Evolutionary conservation across 768 basidiomycete species (phyloP).

Genomic region (Holtermannia corniformis): DNA sequence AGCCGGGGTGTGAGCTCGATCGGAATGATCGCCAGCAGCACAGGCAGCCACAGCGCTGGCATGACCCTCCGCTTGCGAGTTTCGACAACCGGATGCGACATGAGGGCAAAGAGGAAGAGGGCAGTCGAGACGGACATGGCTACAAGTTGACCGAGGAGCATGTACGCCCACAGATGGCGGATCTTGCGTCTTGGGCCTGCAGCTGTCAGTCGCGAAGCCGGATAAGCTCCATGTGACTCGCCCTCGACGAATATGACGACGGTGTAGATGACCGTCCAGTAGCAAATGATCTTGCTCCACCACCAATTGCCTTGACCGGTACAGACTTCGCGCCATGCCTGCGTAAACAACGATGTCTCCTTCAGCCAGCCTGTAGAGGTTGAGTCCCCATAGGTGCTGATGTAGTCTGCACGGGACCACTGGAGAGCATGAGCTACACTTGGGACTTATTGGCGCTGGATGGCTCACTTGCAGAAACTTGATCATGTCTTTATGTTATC

Average conservation of each 20-base stretch:
- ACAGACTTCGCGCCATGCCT: slow-evolving; percentile 50
- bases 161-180: slow-evolving; percentile 55
- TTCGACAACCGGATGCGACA: slow-evolving; percentile 29
- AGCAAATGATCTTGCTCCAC: slow-evolving; percentile 48
- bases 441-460: too few species aligned
- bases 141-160: slow-evolving; percentile 63
- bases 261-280: slow-evolving; percentile 31
- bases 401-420: slow-evolving; percentile 54
- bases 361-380: slow-evolving; percentile 49
- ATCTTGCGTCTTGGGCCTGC: slow-evolving; percentile 43
- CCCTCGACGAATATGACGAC: slow-evolving; percentile 45
- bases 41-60: slow-evolving; percentile 14
- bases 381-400: slow-evolving; percentile 16
- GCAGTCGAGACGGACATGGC: slow-evolving; percentile 59
- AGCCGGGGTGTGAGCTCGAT: slow-evolving; percentile 48
- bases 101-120: slow-evolving; percentile 53
- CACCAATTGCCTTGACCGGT: slow-evolving; percentile 52
- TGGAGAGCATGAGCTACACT: slow-evolving; percentile 16
- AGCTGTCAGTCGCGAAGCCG: neutral
- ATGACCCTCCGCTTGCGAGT: neutral
- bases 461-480: slow-evolving; percentile 45
- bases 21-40: slow-evolving; percentile 47
- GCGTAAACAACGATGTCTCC: slow-evolving; percentile 53
- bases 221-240: slow-evolving; percentile 27
- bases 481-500: slow-evolving; percentile 45